Percentiles rank a stretch among this genome's conserved stretches.
These are phyloP conservation scores for Gymnopilus junonius DNA, from an alignment of 768 basidiomycete species.

Conservation along the genomic window DNA sequence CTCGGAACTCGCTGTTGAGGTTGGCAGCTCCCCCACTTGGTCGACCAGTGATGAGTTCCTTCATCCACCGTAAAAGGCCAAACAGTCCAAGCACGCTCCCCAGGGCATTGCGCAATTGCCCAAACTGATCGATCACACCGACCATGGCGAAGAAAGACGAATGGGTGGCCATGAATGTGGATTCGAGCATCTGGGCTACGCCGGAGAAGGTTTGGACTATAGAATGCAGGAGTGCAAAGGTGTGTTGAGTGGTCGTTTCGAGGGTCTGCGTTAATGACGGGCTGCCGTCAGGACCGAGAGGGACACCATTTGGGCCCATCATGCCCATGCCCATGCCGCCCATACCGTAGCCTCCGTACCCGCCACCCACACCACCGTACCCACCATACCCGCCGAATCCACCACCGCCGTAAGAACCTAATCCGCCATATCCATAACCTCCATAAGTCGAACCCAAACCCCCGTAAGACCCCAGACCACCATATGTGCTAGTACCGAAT, in stretches of 20 bases:
- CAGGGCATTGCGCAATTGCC: slow-evolving; percentile 87
- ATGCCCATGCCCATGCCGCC: slow-evolving; percentile 37
- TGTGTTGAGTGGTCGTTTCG: slow-evolving; percentile 88
- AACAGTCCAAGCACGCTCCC: slow-evolving; percentile 94
- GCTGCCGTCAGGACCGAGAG: slow-evolving; percentile 52
- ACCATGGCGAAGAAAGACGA: slow-evolving; percentile 96
- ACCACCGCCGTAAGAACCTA: slow-evolving; percentile 25
- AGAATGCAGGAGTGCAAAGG: slow-evolving; percentile 91
- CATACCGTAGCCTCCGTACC: slow-evolving; percentile 37
- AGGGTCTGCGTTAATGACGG: slow-evolving; percentile 83
- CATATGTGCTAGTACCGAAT: slow-evolving; percentile 27
- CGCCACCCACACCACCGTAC: slow-evolving; percentile 43
- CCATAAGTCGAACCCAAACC: slow-evolving; percentile 35
- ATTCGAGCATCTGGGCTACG: slow-evolving; percentile 96
- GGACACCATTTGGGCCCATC: slow-evolving; percentile 45
- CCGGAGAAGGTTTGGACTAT: slow-evolving; percentile 96
- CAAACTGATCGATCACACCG: slow-evolving; percentile 94
- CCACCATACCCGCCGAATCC: slow-evolving; percentile 40
- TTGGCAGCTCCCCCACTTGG: slow-evolving; percentile 29
- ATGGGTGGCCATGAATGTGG: slow-evolving; percentile 96
- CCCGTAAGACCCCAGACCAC: slow-evolving; percentile 20
- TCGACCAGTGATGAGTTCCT: slow-evolving; percentile 57
- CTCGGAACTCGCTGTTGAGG: slow-evolving; percentile 69
- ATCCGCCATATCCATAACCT: slow-evolving; percentile 23
- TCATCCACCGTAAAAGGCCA: slow-evolving; percentile 87